Evolutionary conservation across 176 grass and related monocot species (phyloP).

Genomic region (Aegilops bicornis): DNA sequence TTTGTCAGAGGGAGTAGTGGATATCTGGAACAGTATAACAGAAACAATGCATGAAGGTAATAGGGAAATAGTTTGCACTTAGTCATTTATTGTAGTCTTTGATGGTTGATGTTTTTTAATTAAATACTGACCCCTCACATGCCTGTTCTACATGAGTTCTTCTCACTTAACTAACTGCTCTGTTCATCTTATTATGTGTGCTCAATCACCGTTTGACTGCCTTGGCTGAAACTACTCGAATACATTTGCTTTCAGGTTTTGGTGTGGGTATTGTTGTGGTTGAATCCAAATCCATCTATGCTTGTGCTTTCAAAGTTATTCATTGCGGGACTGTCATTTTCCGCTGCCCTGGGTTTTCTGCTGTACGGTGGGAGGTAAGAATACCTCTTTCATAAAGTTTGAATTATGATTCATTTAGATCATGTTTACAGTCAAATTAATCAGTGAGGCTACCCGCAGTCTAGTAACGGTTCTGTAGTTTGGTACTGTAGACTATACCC

Average conservation of each 20-base stretch:
- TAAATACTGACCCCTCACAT: neutral
- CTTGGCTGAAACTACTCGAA: neutral
- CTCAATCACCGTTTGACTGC: neutral
- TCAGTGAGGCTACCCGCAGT: neutral
- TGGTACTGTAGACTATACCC: neutral
- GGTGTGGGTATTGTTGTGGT: slow-evolving; percentile 55
- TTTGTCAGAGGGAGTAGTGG: neutral
- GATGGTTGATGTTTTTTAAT: neutral
- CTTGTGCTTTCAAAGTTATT: slow-evolving; percentile 52
- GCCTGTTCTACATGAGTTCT: neutral
- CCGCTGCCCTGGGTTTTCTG: slow-evolving; percentile 72
- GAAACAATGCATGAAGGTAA: neutral
- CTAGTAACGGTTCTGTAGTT: neutral
- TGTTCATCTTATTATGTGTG: neutral
- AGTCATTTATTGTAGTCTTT: neutral
- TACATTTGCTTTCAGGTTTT: slow-evolving; percentile 46
- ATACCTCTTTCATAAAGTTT: slow-evolving; percentile 14
- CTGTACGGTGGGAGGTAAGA: slow-evolving; percentile 75
- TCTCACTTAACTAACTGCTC: neutral
- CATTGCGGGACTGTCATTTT: slow-evolving; percentile 71
- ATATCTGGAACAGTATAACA: neutral
- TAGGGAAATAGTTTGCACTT: neutral
- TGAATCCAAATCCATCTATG: slow-evolving; percentile 57
- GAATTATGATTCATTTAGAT: neutral
- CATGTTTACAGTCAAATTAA: slow-evolving; percentile 7